phyloP scores from a whole-genome alignment of 768 basidiomycete species.

The Leucogyrophana mollusca region DNA sequence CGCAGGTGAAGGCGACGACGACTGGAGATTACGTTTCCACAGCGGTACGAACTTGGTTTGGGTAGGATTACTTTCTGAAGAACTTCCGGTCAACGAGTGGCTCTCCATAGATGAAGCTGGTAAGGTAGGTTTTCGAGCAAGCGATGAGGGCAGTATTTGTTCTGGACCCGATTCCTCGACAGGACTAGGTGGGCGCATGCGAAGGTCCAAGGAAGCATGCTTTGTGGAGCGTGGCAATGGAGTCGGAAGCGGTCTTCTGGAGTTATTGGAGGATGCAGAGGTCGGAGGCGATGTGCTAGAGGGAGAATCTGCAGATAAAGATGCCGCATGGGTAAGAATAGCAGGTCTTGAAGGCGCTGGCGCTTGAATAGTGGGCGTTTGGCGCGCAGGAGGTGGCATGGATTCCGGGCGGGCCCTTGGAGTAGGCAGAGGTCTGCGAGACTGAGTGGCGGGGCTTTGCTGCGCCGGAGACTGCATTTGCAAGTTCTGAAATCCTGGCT shows the following conservation, averaged over 20 bases:
- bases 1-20: constrained; percentile 23
- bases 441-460: constrained; percentile 1
- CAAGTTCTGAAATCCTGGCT: constrained; percentile 11
- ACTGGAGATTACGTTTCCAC: constrained; percentile 39
- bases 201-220: constrained; percentile 24
- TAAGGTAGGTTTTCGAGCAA: neutral
- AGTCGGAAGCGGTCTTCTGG: constrained; percentile 10
- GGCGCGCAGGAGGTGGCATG: constrained; percentile 18
- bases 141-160: constrained; percentile 2
- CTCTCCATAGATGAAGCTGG: neutral
- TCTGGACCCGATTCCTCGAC: constrained; percentile 12
- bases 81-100: neutral
- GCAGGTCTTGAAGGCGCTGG: constrained; percentile 30
- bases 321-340: constrained; percentile 22
- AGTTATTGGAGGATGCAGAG: constrained; percentile 11
- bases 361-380: constrained; percentile 24
- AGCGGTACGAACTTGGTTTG: constrained; percentile 37
- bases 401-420: constrained; percentile 26
- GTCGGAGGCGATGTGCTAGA: constrained; percentile 13
- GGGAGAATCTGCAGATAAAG: constrained; percentile 11
- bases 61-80: constrained; percentile 5
- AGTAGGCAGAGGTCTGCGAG: constrained; percentile 27
- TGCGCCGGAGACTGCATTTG: constrained; percentile 14
- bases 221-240: constrained; percentile 10
- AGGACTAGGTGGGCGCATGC: constrained; percentile 16